phyloP scores from a whole-genome alignment of 345 rosid species.

The Limnanthes douglasii region DNA sequence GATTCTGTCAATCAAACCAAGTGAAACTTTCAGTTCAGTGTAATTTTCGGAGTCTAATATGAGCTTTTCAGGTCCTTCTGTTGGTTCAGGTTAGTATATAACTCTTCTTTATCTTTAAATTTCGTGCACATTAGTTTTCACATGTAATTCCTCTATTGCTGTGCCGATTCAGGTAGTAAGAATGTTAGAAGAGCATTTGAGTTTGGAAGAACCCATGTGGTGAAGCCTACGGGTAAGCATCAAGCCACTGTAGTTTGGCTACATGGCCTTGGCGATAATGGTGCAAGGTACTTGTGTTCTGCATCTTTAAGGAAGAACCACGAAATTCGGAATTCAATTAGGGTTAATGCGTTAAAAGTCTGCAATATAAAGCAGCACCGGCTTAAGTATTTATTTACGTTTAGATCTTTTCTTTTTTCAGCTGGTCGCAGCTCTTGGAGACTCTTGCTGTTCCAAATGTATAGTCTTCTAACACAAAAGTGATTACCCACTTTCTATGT shows the following conservation, averaged over 20 bases:
- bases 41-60: no score
- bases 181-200: slow-evolving; percentile 38
- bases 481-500: slow-evolving; percentile 2
- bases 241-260: slow-evolving; percentile 96
- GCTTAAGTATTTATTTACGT: slow-evolving; percentile 9
- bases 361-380: not conserved
- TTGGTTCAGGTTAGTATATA: slow-evolving; percentile 44
- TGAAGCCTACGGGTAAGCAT: slow-evolving; percentile 93
- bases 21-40: no score
- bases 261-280: slow-evolving; percentile 95
- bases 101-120: not conserved
- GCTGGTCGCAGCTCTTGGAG: slow-evolving; percentile 99
- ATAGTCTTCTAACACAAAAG: slow-evolving; percentile 7
- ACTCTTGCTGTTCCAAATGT: slow-evolving; percentile 89
- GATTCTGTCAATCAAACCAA: no score
- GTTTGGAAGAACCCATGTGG: slow-evolving; percentile 90
- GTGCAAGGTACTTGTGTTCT: slow-evolving; percentile 47
- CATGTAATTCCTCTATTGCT: slow-evolving; percentile 1
- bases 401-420: slow-evolving; percentile 32
- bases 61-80: slow-evolving; percentile 65
- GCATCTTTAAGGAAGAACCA: no score
- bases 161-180: slow-evolving; percentile 27
- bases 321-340: no score
- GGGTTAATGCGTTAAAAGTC: not conserved
- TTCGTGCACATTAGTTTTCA: not conserved